phyloP scores from a whole-genome alignment of 345 rosid species.

The Eucalyptus curtisii region DNA sequence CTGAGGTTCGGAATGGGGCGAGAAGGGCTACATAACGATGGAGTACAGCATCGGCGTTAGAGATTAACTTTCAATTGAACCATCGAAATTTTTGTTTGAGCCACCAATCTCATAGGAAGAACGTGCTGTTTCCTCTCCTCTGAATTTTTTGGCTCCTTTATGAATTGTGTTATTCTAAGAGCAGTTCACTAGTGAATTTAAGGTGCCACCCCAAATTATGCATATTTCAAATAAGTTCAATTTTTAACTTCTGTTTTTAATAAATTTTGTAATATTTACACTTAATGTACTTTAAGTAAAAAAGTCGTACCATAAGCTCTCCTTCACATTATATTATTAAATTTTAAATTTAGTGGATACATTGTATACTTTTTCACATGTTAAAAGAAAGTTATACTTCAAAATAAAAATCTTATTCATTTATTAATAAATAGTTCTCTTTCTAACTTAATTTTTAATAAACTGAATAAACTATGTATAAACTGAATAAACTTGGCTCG shows the following conservation, averaged over 20 bases:
- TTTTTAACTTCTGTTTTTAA: background rate
- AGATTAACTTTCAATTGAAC: background rate
- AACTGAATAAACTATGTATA: too few relatives aligned
- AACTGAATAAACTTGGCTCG: background rate
- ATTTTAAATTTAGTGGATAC: fast-evolving
- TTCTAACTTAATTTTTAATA: background rate
- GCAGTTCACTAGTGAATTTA: too few relatives aligned
- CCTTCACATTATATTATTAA: background rate
- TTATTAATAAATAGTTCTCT: background rate
- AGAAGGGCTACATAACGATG: conserved; percentile 53
- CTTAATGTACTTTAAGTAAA: background rate
- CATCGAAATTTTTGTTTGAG: background rate
- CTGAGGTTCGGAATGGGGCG: conserved; percentile 65
- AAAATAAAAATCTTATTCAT: background rate
- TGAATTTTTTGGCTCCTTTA: too few relatives aligned
- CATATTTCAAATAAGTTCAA: background rate
- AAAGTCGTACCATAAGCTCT: background rate
- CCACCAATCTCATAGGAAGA: background rate
- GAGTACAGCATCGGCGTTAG: conserved; percentile 12
- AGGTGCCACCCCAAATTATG: too few relatives aligned
- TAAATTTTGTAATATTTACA: too few relatives aligned
- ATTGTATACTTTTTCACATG: background rate
- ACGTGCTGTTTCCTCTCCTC: background rate
- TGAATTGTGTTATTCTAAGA: too few relatives aligned
- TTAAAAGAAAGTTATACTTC: background rate